Evolutionary conservation across 495 filamentous ascomycete genomes (phyloP), one percentile per base, ranked within the genome.

Genomic region (Penicillium ucsense): DNA sequence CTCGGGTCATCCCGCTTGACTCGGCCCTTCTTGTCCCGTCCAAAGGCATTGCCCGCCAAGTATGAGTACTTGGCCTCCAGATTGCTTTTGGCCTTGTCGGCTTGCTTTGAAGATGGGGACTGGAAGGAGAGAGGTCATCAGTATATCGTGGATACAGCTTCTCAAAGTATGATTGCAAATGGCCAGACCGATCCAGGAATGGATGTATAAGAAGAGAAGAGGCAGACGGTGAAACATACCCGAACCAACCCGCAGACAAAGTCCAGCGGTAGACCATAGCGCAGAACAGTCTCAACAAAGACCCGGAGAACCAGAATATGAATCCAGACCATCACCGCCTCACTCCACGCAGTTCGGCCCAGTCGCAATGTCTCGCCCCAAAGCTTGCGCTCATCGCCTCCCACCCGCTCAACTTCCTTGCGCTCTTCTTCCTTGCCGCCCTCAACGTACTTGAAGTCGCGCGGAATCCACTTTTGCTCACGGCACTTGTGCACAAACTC

Each of bases 281-380:
- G 78, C 60, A 97, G 70, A 12, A 97, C 90, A 8, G 89, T 95
- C 75, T 98, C 92, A 12, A 98, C 92, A 65, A 96, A 98, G 35
- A 98, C 89, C 38, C 92, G 75, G 52, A 98, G 70, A 4, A 90
- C 84, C 60, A 96, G 73, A 10, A 92, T 86, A 64, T 97, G 94
- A 8, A 89, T 72, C 90, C 88, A 94, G 46, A 89, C 83, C 89
- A 95, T 95, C 49, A 94, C 88, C 41, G 81, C 81, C 64, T 98
- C 94, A 54, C 89, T 89, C 78, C 91, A 97, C 30, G 86, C 88
- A 20, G 86, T 94, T 51, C 88, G 75, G 6, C 83, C 88, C 41
- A 95, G 72, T 42, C 88, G 73, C 58, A 98, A 62, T n/a, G 89
- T 89, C 68, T 97, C 89, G 3, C 85, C 86, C 81, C 86, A 92